Base-by-base conservation (phyloP, 192 early-diverging fungal genomes). In the Funneliformis mosseae region DNA sequence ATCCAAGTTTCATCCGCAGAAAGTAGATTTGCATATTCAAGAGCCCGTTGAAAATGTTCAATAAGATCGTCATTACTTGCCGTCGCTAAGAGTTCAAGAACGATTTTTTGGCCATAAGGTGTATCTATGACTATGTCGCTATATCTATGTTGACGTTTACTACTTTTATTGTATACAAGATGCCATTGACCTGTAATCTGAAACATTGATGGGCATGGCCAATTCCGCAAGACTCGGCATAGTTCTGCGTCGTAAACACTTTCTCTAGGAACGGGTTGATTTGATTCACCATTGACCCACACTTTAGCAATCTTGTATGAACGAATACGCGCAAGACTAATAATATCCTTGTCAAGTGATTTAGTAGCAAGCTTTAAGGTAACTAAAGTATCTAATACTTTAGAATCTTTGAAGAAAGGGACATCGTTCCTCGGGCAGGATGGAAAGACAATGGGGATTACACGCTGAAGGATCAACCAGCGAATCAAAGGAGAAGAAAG, bases 131-230 rank as follows among this genome's bases (percentile, higher is more conserved):
- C 60, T 76, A 76, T 76, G 60, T 76, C 75, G 14, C 61, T 28
- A 76, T 76, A 76, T 63, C 62, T 76, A 76, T 76, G 11, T 3
- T 43, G 42, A 8, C 42, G 42, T 43, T 43, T 43, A 43, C 42
- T 43, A 76, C 62, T 62, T 38, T 18, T 64, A 48, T 63, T 27
- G 62, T 76, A 76, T 76, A 63, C 62, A 63, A 76, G 75, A 18
- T 80, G 79, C 79, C 79, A 80, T 73, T 80, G 79, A 33, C 79
- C 79, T n/a, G 79, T 80, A 42, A 80, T 38, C 63, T 6, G 60
- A 72, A 80, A 74, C 42, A 5, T 43, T 43, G 42, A 43, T 73
- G 11, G 21, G 45, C 61, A 14, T 46, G 61, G 46, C 79, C 79
- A 80, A 74, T 71, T 71, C 21, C 62, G 25, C 60, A 80, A 27